Percentiles rank a stretch among this genome's conserved stretches.
These are phyloP conservation scores for Tricholoma sp. DNA, from an alignment of 768 basidiomycete genomes.

Conservation along the genomic window DNA sequence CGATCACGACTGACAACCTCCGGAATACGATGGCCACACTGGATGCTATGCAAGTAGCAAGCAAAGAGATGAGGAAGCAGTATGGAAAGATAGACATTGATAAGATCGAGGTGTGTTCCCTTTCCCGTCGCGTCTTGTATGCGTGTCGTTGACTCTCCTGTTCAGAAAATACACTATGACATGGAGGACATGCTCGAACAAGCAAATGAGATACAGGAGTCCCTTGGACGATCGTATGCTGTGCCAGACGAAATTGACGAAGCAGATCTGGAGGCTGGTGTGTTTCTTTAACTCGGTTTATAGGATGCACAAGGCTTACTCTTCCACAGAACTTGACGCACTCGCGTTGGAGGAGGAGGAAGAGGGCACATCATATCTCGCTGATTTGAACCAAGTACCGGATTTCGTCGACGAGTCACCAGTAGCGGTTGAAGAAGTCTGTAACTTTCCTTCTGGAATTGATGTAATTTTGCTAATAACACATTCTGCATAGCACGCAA, in stretches of 20 bases:
- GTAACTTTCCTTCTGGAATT: slow-evolving; percentile 13
- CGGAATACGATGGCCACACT: slow-evolving; percentile 99
- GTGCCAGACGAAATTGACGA: slow-evolving; percentile 98
- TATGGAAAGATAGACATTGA: slow-evolving; percentile 97
- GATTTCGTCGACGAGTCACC: slow-evolving; percentile 92
- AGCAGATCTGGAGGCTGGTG: slow-evolving; percentile 94
- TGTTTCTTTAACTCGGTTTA: slow-evolving; percentile 16
- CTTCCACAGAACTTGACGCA: slow-evolving; percentile 78
- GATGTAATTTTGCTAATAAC: not conserved
- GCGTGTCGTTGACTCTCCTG: not conserved
- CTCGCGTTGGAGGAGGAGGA: slow-evolving; percentile 89
- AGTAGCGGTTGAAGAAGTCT: slow-evolving; percentile 58
- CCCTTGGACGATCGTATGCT: slow-evolving; percentile 87
- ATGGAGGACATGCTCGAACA: slow-evolving; percentile 98
- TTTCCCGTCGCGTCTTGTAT: not conserved
- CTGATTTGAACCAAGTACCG: slow-evolving; percentile 81
- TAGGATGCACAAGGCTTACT: not conserved
- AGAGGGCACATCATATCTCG: slow-evolving; percentile 83
- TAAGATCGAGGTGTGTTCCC: slow-evolving; percentile 86
- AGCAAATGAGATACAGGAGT: slow-evolving; percentile 96
- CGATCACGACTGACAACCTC: slow-evolving; percentile 94
- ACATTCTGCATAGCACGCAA: slow-evolving; percentile 27
- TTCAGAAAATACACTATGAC: slow-evolving; percentile 89
- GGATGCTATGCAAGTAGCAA: slow-evolving; percentile 92
- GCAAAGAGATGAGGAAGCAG: slow-evolving; percentile 94